Evolutionary conservation across 2,329 filamentous ascomycete species (phyloP).

Genomic region (Fusarium beomiforme): DNA sequence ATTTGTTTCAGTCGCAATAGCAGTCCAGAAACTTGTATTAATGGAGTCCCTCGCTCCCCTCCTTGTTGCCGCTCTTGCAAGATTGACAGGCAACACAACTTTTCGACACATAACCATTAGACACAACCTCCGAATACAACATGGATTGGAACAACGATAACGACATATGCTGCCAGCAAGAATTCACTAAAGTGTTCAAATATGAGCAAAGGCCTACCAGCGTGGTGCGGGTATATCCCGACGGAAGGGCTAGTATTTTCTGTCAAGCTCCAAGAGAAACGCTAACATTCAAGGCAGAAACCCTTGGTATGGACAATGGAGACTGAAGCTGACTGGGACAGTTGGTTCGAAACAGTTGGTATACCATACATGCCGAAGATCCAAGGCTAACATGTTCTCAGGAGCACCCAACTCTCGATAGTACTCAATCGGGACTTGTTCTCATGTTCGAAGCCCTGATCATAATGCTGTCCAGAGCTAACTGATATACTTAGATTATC

Average conservation of each 20-base stretch:
- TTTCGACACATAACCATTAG: no score
- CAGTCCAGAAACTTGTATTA: no score
- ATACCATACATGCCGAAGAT: fast-evolving
- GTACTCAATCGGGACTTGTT: not conserved
- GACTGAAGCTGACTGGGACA: not conserved
- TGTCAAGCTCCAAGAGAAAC: fast-evolving
- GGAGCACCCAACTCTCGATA: not conserved
- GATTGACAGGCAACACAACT: no score
- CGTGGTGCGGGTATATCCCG: not conserved
- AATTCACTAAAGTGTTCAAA: not conserved
- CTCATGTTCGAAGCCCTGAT: not conserved
- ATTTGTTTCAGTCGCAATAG: no score
- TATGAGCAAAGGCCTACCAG: not conserved
- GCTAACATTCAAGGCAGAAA: not conserved
- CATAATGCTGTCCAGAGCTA: not conserved
- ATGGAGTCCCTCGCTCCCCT: no score
- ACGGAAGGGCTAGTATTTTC: not conserved
- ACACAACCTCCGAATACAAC: no score
- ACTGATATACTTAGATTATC: not conserved
- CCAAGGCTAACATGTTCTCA: not conserved
- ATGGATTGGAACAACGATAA: conserved; percentile 15
- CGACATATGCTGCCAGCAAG: not conserved
- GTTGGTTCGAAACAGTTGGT: not conserved
- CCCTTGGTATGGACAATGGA: not conserved
- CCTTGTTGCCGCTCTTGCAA: no score